A percentile compares a stretch with the other conserved stretches of the same genome.
Conservation (phyloP, 2,329 filamentous ascomycete genomes). For the Ophiosphaerella korrae region DNA sequence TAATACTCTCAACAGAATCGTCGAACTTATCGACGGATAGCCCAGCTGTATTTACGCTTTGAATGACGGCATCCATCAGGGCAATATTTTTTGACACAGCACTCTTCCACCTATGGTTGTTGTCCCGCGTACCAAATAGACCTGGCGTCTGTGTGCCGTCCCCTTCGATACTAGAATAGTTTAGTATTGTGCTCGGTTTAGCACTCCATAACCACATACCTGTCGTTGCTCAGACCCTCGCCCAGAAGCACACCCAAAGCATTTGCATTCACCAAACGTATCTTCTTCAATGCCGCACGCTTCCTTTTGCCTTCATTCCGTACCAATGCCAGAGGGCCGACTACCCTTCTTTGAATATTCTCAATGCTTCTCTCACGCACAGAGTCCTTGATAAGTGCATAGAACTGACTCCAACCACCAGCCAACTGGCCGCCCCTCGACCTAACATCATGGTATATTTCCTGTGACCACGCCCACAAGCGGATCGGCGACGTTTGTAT, state of each 20-base stretch:
- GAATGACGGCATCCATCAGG: conserved; percentile 84
- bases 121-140: conserved; percentile 53
- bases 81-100: conserved; percentile 80
- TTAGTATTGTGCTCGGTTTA: conserved; percentile 8
- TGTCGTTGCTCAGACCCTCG: conserved; percentile 72
- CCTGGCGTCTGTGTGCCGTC: conserved; percentile 54
- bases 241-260: conserved; percentile 86
- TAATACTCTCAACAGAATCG: conserved; percentile 60
- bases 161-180: conserved; percentile 64
- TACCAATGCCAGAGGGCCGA: conserved; percentile 78
- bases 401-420: conserved; percentile 67
- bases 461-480: conserved; percentile 72
- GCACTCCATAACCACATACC: conserved; percentile 15
- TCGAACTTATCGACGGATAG: conserved; percentile 60
- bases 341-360: conserved; percentile 72
- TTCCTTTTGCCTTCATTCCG: conserved; percentile 77
- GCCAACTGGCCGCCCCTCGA: conserved; percentile 47
- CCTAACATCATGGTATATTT: conserved; percentile 69
- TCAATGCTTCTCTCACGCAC: conserved; percentile 73
- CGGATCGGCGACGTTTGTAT: conserved; percentile 82
- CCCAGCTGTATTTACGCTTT: conserved; percentile 69
- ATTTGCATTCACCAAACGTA: conserved; percentile 82
- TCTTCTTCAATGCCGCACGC: conserved; percentile 69
- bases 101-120: conserved; percentile 67
- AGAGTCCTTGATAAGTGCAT: conserved; percentile 76